Percentiles rank a stretch among this genome's conserved stretches.
Evolutionary conservation across 305 asterid species (phyloP).

Genomic region (Plantago lanceolata): DNA sequence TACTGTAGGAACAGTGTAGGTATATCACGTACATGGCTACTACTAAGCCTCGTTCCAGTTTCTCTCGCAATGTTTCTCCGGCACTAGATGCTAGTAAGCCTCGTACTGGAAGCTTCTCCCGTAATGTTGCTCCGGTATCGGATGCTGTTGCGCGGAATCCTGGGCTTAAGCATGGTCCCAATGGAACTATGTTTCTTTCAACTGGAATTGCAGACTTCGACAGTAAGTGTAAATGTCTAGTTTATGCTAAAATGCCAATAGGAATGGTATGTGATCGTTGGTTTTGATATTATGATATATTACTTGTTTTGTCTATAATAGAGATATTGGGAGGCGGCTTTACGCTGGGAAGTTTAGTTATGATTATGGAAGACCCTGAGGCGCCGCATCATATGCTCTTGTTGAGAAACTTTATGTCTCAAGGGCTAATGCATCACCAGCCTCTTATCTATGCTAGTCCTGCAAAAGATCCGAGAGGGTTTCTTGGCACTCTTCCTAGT

Average conservation of each 20-base stretch:
- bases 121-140: conserved; percentile 52
- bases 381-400: conserved; percentile 96
- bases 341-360: conserved; percentile 80
- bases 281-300: conserved; percentile 5
- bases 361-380: conserved; percentile 86
- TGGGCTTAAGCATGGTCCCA: conserved; percentile 84
- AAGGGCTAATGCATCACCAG: conserved; percentile 76
- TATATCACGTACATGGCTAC: conserved; percentile 47
- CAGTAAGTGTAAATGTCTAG: conserved; percentile 42
- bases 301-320: conserved; percentile 27
- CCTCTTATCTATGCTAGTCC: conserved; percentile 87
- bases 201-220: conserved; percentile 86
- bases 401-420: conserved; percentile 93
- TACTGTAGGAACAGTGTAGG: conserved; percentile 22
- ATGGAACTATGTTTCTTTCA: conserved; percentile 71
- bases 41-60: conserved; percentile 54
- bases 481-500: conserved; percentile 86
- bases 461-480: conserved; percentile 73
- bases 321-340: conserved; percentile 90
- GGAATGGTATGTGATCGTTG: neutral
- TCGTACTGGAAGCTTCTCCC: conserved; percentile 69
- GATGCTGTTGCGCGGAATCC: conserved; percentile 42
- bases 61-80: conserved; percentile 62
- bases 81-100: conserved; percentile 50
- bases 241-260: neutral